A percentile compares a stretch with the other conserved stretches of the same genome.
These are phyloP conservation scores for Prunus davidiana DNA, from an alignment of 306 rosid species.

Conservation along the genomic window DNA sequence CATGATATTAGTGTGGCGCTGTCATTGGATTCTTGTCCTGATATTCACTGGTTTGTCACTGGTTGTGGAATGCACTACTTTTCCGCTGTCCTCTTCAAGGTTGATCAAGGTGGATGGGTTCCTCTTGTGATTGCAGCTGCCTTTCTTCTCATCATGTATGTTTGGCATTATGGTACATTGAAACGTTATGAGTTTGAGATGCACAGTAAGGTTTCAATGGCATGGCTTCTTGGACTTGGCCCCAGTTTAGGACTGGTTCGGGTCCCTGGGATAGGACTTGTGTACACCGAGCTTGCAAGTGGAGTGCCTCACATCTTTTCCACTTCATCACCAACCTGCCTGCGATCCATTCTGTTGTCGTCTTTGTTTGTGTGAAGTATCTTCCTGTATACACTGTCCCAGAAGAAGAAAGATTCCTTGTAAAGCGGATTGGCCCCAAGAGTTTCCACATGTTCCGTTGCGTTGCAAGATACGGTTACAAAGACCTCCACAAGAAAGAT, in stretches of 20 bases:
- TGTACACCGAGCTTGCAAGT: slow-evolving; percentile 92
- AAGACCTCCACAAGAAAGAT: slow-evolving; percentile 89
- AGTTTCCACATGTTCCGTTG: slow-evolving; percentile 90
- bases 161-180: slow-evolving; percentile 89
- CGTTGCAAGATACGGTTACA: slow-evolving; percentile 91
- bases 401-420: slow-evolving; percentile 90
- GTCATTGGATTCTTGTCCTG: slow-evolving; percentile 84
- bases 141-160: slow-evolving; percentile 79
- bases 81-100: slow-evolving; percentile 86
- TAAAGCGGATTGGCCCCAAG: slow-evolving; percentile 89
- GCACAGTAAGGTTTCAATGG: slow-evolving; percentile 96
- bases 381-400: slow-evolving; percentile 97
- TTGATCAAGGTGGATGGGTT: slow-evolving; percentile 98
- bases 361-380: slow-evolving; percentile 89
- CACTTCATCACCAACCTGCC: slow-evolving; percentile 98
- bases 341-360: slow-evolving; percentile 89
- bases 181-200: slow-evolving; percentile 91
- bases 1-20: slow-evolving; percentile 97
- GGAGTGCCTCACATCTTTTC: slow-evolving; percentile 97
- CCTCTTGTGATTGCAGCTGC: slow-evolving; percentile 92
- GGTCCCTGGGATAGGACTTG: slow-evolving; percentile 94
- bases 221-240: slow-evolving; percentile 98
- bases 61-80: slow-evolving; percentile 85
- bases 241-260: slow-evolving; percentile 97
- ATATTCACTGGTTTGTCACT: slow-evolving; percentile 68